Evolutionary conservation across 306 rosid species (phyloP).

Genomic region (Astragalus glycyphyllos): DNA sequence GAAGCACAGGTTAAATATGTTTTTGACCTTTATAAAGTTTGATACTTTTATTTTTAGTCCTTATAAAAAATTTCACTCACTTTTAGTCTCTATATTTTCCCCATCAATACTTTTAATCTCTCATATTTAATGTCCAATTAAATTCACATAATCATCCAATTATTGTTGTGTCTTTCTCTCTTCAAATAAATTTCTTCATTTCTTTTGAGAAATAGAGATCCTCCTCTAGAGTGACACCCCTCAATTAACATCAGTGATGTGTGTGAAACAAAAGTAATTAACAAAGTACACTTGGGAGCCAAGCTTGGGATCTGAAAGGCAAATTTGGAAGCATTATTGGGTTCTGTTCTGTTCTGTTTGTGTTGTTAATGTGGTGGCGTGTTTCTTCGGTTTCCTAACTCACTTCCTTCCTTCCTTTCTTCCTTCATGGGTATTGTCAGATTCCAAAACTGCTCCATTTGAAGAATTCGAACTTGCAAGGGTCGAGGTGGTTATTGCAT

Average conservation of each 20-base stretch:
- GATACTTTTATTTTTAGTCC: too few relatives aligned
- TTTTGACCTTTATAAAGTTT: too few relatives aligned
- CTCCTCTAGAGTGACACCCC: conserved; percentile 11
- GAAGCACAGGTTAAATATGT: too few relatives aligned
- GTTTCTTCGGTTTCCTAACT: conserved; percentile 7
- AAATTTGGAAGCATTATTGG: conserved; percentile 30
- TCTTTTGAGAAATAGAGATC: too few relatives aligned
- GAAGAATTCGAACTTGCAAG: conserved; percentile 5
- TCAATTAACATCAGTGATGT: not conserved
- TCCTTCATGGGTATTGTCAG: not conserved
- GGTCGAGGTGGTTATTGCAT: conserved; percentile 15
- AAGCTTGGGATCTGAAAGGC: conserved; percentile 44
- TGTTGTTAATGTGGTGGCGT: not conserved
- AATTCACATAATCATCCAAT: too few relatives aligned
- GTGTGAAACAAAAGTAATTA: conserved; percentile 12
- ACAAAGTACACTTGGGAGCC: conserved; percentile 17
- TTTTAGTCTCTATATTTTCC: too few relatives aligned
- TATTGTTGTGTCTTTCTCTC: too few relatives aligned
- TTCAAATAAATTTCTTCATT: too few relatives aligned
- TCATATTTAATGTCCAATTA: too few relatives aligned
- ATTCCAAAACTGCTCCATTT: conserved; percentile 43
- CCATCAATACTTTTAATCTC: too few relatives aligned
- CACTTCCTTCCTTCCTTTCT: not conserved
- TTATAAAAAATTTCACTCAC: too few relatives aligned
- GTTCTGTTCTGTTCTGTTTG: not conserved